Percentiles rank a stretch among this genome's conserved stretches.
Conservation (phyloP, 345 rosid species). For the Citropsis articulata region DNA sequence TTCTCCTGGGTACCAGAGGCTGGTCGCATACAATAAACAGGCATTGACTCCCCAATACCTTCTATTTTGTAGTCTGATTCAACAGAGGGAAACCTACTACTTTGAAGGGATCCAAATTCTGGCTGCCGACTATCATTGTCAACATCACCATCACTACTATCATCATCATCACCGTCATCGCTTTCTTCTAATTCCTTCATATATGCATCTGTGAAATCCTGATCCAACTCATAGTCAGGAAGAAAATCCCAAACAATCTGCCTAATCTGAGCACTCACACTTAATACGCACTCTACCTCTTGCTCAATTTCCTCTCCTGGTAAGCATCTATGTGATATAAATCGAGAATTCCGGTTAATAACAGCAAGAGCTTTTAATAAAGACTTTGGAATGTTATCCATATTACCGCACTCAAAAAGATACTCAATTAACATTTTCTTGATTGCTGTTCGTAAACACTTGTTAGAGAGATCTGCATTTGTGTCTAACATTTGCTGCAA, state of each 20-base stretch:
- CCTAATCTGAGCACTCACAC: slow-evolving; percentile 73
- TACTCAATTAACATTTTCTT: slow-evolving; percentile 55
- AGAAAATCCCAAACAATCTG: slow-evolving; percentile 56
- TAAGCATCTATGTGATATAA: slow-evolving; percentile 23
- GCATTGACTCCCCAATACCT: slow-evolving; percentile 51
- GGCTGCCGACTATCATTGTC: slow-evolving; percentile 21
- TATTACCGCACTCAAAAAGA: slow-evolving; percentile 71
- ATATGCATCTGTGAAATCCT: slow-evolving; percentile 70
- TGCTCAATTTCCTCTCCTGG: slow-evolving; percentile 48
- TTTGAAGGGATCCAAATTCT: slow-evolving; percentile 16
- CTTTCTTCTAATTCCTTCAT: slow-evolving; percentile 70
- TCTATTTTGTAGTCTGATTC: slow-evolving; percentile 42
- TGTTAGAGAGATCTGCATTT: slow-evolving; percentile 38
- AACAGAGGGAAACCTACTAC: slow-evolving; percentile 22
- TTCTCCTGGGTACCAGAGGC: slow-evolving; percentile 16
- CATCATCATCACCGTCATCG: slow-evolving; percentile 33
- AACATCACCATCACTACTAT: slow-evolving; percentile 14
- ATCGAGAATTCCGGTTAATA: slow-evolving; percentile 44
- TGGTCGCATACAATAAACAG: slow-evolving; percentile 16
- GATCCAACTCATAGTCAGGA: slow-evolving; percentile 50
- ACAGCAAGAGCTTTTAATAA: slow-evolving; percentile 56
- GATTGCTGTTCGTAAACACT: slow-evolving; percentile 48
- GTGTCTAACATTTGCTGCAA: slow-evolving; percentile 57
- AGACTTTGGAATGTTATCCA: slow-evolving; percentile 58
- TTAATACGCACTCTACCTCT: slow-evolving; percentile 67